Evolutionary conservation across 2,329 filamentous ascomycete species (phyloP).

Genomic region (Volutella citrinella): DNA sequence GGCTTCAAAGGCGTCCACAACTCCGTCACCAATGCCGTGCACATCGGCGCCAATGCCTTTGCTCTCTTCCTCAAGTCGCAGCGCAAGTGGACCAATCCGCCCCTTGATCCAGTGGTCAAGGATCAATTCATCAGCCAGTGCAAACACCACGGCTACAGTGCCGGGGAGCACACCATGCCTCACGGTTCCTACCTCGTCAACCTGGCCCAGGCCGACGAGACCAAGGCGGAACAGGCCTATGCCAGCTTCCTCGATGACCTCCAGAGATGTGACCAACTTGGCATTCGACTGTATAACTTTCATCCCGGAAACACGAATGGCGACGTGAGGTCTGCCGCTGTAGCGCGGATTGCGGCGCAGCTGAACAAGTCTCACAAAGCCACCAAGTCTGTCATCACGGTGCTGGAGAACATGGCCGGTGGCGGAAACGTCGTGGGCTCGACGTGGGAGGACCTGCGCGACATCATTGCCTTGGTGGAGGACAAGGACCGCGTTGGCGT

Average conservation of each 20-base stretch:
- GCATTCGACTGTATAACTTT: slow-evolving; percentile 95
- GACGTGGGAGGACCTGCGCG: slow-evolving; percentile 79
- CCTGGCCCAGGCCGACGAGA: slow-evolving; percentile 77
- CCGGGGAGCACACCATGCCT: slow-evolving; percentile 72
- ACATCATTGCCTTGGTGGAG: slow-evolving; percentile 76
- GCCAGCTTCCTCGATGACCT: slow-evolving; percentile 84
- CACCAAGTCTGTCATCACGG: slow-evolving; percentile 72
- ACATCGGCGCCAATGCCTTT: slow-evolving; percentile 89
- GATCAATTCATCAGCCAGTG: slow-evolving; percentile 69
- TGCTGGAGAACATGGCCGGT: slow-evolving; percentile 95
- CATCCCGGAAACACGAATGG: slow-evolving; percentile 84
- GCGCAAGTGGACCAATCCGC: slow-evolving; percentile 86
- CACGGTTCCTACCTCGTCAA: slow-evolving; percentile 98
- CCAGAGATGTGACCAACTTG: slow-evolving; percentile 76
- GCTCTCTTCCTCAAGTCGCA: slow-evolving; percentile 96
- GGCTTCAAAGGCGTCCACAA: slow-evolving; percentile 74
- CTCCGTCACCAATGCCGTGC: slow-evolving; percentile 70
- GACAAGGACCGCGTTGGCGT: slow-evolving; percentile 85
- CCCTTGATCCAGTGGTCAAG: slow-evolving; percentile 65
- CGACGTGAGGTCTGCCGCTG: slow-evolving; percentile 63
- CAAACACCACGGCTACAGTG: slow-evolving; percentile 67
- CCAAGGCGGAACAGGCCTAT: slow-evolving; percentile 84
- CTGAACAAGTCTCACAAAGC: slow-evolving; percentile 79
- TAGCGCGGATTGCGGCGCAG: slow-evolving; percentile 74
- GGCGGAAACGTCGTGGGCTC: slow-evolving; percentile 83